Base-by-base conservation (phyloP, 768 basidiomycete species). In the Lanmaoa pseudosensibilis region DNA sequence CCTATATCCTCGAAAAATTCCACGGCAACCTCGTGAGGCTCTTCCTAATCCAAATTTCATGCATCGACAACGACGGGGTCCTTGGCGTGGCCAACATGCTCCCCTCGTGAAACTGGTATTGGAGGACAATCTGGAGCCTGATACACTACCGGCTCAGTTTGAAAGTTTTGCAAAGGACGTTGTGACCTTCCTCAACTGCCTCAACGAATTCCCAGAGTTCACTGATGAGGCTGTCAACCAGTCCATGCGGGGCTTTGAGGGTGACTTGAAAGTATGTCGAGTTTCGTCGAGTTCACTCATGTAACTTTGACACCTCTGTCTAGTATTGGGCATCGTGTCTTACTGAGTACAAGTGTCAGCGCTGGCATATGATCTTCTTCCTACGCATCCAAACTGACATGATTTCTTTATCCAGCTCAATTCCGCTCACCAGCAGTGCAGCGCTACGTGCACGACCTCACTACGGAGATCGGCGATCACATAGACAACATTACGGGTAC, bases 201-300 rank as follows among this genome's bases (percentile, higher is more conserved):
- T 83, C 48, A 82, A 83, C 41, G 82, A 83, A 48, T 83, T 83
- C 43, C 81, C 82, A 1, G 81, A 83, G 64, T 83, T 81, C 49
- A 78, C 73, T 15, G 80, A 83, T 32, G 81, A 83, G 50, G 76
- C 75, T 0, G 75, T 83, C 40, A 80, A 83, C 54, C 69, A 76
- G 23, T 79, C 80, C 43, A 79, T 83, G 64, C 59, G 75, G 30
- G 73, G 77, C 1, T 77, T 83, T 15, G 78, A 83, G 58, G 78
- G 74, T 1, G 82, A 83, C 59, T 64, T 83, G 39, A 81, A 78
- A 69, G 79, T 78, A 60, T 19, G 71, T 60, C 21, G 6, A 37
- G 3, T 64, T 55, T 47, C 37, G 11, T 18, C 30, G 18, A n/a
- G 33, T 46, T 38, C 21, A 34, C 47, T 44, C 47, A 32, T 44